Conservation (phyloP, 2,329 filamentous ascomycete species). For the Lecanicillium sp. region DNA sequence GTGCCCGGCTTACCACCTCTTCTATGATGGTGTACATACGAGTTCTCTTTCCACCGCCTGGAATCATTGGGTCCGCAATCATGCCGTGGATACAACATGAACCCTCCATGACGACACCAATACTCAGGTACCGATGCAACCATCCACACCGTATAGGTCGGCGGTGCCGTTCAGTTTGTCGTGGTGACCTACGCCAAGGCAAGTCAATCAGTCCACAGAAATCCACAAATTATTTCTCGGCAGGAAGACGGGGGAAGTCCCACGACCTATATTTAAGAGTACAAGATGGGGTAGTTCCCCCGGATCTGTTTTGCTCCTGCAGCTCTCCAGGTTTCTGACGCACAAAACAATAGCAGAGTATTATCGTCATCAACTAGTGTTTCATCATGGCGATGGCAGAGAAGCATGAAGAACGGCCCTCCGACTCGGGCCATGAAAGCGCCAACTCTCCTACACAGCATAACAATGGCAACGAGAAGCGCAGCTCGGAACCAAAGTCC, state of each 20-base stretch:
- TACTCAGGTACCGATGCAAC: no score
- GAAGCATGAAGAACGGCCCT: neutral
- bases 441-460: neutral
- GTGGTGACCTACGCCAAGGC: conserved; percentile 8
- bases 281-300: neutral
- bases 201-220: neutral
- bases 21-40: no score
- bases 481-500: neutral
- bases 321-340: no score
- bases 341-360: no score
- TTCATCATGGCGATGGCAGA: conserved; percentile 1
- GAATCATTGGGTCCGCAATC: no score
- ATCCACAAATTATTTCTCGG: conserved; percentile 2
- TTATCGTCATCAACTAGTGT: neutral
- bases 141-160: no score
- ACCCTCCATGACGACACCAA: no score
- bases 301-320: no score
- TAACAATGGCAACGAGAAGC: neutral
- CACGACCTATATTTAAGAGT: neutral
- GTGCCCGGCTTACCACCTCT: no score
- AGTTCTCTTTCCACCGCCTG: no score
- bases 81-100: no score
- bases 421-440: neutral
- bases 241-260: neutral
- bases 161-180: neutral